phyloP scores from a whole-genome alignment of 257 asterid genomes.

The Solanum pennellii region DNA sequence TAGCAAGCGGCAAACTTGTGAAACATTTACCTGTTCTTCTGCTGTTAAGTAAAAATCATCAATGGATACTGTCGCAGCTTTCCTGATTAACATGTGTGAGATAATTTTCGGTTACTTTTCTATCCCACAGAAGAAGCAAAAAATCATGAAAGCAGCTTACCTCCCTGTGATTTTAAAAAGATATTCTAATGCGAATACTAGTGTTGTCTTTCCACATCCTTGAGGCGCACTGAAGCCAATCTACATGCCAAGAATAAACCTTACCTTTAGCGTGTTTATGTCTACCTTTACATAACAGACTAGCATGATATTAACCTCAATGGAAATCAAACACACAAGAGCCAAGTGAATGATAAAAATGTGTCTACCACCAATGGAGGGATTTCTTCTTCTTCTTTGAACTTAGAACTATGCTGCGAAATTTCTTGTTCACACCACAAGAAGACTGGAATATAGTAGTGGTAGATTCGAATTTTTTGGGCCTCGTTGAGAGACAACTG shows the following conservation, averaged over 20 bases:
- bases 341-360: background rate
- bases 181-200: slow-evolving; percentile 82
- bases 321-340: background rate
- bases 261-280: background rate
- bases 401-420: slow-evolving; percentile 42
- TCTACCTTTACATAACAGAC: background rate
- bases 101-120: background rate
- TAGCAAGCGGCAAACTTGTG: background rate
- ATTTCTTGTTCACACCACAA: slow-evolving; percentile 91
- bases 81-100: slow-evolving; percentile 36
- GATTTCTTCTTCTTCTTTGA: slow-evolving; percentile 56
- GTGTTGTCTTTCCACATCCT: slow-evolving; percentile 98
- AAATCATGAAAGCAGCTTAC: slow-evolving; percentile 32
- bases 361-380: slow-evolving; percentile 84
- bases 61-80: slow-evolving; percentile 71
- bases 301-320: background rate
- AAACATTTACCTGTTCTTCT: slow-evolving; percentile 55
- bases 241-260: slow-evolving; percentile 28
- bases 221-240: slow-evolving; percentile 99
- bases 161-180: slow-evolving; percentile 79
- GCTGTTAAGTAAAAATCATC: slow-evolving; percentile 98
- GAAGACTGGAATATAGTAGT: slow-evolving; percentile 92
- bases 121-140: background rate
- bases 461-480: slow-evolving; percentile 72
- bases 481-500: slow-evolving; percentile 64